Evolutionary conservation across 257 asterid genomes (phyloP).

Genomic region (Lavandula angustifolia): DNA sequence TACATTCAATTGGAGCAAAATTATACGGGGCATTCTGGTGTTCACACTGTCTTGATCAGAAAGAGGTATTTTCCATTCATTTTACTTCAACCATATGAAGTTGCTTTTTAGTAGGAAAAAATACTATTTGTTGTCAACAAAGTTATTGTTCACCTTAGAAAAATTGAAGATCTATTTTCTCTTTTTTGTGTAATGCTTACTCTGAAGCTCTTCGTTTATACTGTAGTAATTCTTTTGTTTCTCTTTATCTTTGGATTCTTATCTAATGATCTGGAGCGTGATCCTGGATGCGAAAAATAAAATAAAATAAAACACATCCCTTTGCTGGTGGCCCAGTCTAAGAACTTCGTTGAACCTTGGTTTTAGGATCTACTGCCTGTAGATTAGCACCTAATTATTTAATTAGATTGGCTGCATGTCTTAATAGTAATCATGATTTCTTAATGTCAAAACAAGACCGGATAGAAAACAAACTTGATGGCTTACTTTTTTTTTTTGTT

Average conservation of each 20-base stretch:
- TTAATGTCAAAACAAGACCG: too few relatives aligned
- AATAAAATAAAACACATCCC: neutral
- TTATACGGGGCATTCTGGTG: slow-evolving; percentile 98
- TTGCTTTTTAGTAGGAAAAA: neutral
- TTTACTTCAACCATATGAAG: slow-evolving; percentile 12
- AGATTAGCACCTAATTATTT: neutral
- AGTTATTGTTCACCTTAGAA: too few relatives aligned
- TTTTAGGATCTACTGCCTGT: slow-evolving; percentile 9
- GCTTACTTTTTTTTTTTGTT: slow-evolving; percentile 7
- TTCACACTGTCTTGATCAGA: slow-evolving; percentile 91
- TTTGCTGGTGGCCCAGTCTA: neutral
- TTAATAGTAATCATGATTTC: too few relatives aligned
- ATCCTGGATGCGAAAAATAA: neutral
- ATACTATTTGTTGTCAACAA: neutral
- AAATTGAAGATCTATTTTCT: too few relatives aligned
- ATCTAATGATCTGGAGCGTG: too few relatives aligned
- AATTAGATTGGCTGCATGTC: neutral
- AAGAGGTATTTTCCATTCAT: slow-evolving; percentile 58
- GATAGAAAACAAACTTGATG: too few relatives aligned
- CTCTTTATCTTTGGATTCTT: too few relatives aligned
- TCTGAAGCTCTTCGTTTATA: too few relatives aligned
- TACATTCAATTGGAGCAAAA: slow-evolving; percentile 80
- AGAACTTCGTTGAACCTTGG: neutral
- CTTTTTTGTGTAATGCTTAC: too few relatives aligned
- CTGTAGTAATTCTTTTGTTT: too few relatives aligned